Conservation (phyloP, 345 rosid species). For the Gossypium raimondii region DNA sequence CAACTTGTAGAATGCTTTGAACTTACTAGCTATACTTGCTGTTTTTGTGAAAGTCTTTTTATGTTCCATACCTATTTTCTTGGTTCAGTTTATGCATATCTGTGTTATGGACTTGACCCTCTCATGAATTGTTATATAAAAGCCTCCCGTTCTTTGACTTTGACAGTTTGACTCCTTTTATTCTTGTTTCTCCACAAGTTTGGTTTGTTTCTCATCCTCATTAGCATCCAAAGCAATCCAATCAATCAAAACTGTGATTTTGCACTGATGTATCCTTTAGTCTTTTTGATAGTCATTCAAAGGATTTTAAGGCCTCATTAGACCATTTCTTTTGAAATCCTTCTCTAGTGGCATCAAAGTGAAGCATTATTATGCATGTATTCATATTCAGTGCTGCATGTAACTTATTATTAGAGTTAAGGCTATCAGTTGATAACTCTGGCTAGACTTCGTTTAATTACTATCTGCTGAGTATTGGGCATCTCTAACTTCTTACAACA, state of each 20-base stretch:
- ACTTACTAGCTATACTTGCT: background rate
- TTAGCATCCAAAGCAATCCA: background rate
- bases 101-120: background rate
- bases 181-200: background rate
- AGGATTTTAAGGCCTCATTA: background rate
- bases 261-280: background rate
- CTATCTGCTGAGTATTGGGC: conserved; percentile 4
- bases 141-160: background rate
- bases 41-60: background rate
- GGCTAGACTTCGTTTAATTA: background rate
- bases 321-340: background rate
- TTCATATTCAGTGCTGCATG: background rate
- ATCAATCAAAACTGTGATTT: background rate
- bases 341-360: background rate
- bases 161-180: background rate
- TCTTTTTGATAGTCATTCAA: background rate
- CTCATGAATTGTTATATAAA: background rate
- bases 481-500: background rate
- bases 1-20: background rate
- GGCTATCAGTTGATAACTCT: background rate
- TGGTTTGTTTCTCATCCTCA: background rate
- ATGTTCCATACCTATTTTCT: background rate
- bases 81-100: background rate
- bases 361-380: background rate
- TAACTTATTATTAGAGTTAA: background rate